phyloP scores from a whole-genome alignment of 2,329 filamentous ascomycete genomes.

The Venturia effusa region DNA sequence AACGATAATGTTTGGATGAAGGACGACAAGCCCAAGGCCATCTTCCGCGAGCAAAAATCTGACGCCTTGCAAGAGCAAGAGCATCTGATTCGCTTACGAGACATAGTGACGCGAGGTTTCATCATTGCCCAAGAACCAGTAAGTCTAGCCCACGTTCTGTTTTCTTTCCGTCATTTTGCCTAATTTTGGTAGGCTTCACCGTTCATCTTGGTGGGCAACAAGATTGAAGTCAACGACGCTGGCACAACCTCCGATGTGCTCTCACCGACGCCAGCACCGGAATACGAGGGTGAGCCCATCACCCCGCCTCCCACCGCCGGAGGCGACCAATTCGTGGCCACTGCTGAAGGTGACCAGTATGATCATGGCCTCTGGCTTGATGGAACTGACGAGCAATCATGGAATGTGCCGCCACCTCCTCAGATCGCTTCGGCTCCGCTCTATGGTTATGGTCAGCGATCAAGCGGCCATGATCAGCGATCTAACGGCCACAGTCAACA shows the following conservation, averaged over 20 bases:
- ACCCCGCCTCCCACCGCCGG: conserved; percentile 9
- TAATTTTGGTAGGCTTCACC: conserved; percentile 1
- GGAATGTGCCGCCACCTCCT: neutral
- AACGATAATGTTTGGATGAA: conserved; percentile 43
- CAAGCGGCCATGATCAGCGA: neutral
- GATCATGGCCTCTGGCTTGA: conserved; percentile 3
- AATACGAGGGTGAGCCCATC: conserved; percentile 6
- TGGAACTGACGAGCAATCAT: neutral
- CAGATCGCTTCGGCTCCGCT: neutral
- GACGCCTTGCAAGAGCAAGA: conserved; percentile 41
- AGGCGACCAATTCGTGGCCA: neutral
- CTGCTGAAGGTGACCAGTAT: conserved; percentile 2
- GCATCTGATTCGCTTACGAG: conserved; percentile 22
- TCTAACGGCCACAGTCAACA: neutral
- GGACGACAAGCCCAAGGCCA: conserved; percentile 19
- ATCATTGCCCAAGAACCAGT: conserved; percentile 6
- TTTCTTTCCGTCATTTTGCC: too few relatives aligned
- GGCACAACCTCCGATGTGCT: conserved; percentile 2
- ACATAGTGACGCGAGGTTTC: conserved; percentile 9
- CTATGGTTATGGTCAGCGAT: neutral
- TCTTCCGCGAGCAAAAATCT: conserved; percentile 41
- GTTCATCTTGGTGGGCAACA: neutral
- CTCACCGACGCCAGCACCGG: neutral
- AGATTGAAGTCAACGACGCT: conserved; percentile 4
- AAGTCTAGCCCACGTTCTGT: neutral